phyloP scores from a whole-genome alignment of 2,329 filamentous ascomycete species.

The Talaromyces sp. region DNA sequence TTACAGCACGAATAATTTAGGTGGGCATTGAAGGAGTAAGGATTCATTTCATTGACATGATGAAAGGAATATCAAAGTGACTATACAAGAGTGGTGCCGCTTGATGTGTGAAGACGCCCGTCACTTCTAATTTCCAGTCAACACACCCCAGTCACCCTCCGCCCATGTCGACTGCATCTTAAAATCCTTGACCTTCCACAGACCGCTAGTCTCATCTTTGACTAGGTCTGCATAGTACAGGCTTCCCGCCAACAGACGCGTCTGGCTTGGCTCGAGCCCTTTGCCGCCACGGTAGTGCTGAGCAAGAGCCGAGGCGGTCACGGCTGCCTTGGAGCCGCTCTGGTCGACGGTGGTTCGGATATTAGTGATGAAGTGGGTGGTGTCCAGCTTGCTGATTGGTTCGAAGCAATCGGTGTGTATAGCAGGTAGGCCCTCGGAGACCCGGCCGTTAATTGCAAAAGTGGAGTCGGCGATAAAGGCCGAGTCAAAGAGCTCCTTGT shows the following conservation, averaged over 20 bases:
- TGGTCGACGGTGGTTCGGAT: conserved; percentile 28
- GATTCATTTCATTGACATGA: neutral
- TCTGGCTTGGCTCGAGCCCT: conserved; percentile 26
- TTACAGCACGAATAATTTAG: neutral
- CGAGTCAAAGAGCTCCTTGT: conserved; percentile 24
- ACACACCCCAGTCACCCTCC: conserved; percentile 10
- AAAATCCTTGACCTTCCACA: conserved; percentile 36
- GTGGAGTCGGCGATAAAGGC: conserved; percentile 21
- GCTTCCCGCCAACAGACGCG: conserved; percentile 25
- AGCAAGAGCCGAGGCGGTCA: conserved; percentile 26
- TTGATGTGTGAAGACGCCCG: neutral
- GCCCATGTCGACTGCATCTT: conserved; percentile 29
- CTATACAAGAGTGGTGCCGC: neutral
- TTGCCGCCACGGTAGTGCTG: conserved; percentile 30
- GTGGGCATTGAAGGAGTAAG: neutral
- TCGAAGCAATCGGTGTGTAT: conserved; percentile 21
- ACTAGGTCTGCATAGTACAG: conserved; percentile 32
- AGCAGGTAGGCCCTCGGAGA: conserved; percentile 11
- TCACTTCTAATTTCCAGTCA: neutral
- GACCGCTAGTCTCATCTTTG: conserved; percentile 26
- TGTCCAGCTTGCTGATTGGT: conserved; percentile 25
- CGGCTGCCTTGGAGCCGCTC: conserved; percentile 25
- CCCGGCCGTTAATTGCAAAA: neutral
- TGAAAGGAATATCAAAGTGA: neutral
- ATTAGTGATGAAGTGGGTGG: conserved; percentile 33